Evolutionary conservation across 306 rosid genomes (phyloP).

Genomic region (Corylus americana): DNA sequence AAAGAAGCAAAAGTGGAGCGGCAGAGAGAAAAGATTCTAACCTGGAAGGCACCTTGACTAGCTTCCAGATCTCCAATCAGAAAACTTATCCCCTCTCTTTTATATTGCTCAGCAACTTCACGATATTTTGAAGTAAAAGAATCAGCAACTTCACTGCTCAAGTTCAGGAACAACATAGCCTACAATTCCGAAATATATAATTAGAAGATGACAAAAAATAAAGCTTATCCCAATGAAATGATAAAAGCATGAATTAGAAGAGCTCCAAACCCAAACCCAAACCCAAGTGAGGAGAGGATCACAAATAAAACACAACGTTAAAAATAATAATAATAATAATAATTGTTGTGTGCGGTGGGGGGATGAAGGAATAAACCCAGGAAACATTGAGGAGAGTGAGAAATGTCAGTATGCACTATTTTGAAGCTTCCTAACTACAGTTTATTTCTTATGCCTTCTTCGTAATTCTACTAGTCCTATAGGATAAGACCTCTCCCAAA

Average conservation of each 20-base stretch:
- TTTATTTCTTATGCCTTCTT: background rate
- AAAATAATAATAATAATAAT: no score
- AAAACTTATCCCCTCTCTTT: conserved; percentile 65
- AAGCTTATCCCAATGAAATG: background rate
- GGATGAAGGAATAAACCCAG: background rate
- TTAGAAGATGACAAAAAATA: conserved; percentile 7
- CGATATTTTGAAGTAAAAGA: conserved; percentile 64
- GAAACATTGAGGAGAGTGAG: background rate
- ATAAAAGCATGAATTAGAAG: background rate
- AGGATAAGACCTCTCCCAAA: background rate
- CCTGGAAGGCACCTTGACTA: conserved; percentile 87
- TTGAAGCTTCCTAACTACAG: background rate
- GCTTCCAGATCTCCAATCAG: conserved; percentile 72
- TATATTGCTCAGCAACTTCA: conserved; percentile 73
- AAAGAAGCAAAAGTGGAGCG: conserved; percentile 10
- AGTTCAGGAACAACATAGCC: conserved; percentile 93
- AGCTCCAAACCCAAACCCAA: no score
- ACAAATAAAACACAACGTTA: background rate
- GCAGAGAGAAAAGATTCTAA: conserved; percentile 30
- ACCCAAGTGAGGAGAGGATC: background rate
- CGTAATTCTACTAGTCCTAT: background rate
- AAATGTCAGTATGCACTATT: background rate
- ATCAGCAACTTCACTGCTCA: conserved; percentile 56
- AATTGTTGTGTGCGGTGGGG: no score
- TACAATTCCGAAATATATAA: conserved; percentile 32